Evolutionary conservation across 2,329 filamentous ascomycete genomes (phyloP).

Genomic region (Chalaropsis thielavioides): DNA sequence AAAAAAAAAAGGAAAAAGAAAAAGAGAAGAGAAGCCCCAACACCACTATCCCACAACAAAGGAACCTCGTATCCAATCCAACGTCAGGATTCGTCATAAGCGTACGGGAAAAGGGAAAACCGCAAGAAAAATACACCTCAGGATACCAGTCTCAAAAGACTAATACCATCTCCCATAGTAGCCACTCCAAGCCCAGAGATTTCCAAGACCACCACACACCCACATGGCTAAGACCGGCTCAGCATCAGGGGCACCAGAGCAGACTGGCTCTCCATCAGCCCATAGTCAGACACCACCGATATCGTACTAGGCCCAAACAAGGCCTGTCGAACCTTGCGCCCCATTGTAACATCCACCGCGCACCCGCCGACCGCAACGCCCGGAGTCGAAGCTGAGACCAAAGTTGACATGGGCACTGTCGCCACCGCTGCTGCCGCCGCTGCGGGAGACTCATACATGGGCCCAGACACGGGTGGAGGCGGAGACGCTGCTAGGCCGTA

Average conservation of each 20-base stretch:
- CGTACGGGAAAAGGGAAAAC: conserved; percentile 8
- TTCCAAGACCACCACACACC: background rate
- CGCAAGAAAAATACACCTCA: background rate
- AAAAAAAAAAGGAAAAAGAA: background rate
- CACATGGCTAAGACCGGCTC: conserved; percentile 28
- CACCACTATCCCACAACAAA: background rate
- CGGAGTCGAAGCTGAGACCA: background rate
- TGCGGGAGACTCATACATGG: background rate
- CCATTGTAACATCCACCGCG: conserved; percentile 23
- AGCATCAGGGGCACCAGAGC: conserved; percentile 47
- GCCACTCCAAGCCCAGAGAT: background rate
- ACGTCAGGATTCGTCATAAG: background rate
- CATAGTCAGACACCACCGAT: conserved; percentile 29
- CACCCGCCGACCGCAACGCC: background rate
- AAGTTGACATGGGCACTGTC: background rate
- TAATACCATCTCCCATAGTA: too few relatives aligned
- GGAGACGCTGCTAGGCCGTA: background rate
- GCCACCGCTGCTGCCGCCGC: background rate
- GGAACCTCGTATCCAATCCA: background rate
- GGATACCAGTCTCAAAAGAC: background rate
- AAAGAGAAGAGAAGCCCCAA: background rate
- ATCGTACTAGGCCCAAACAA: conserved; percentile 29
- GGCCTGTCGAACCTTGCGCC: conserved; percentile 29
- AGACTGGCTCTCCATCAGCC: conserved; percentile 37
- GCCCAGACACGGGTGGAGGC: background rate